Evolutionary conservation across 352 stramenopile genomes (phyloP), one percentile per base, ranked within the genome.

Genomic region (Peronosclerospora sorghi): DNA sequence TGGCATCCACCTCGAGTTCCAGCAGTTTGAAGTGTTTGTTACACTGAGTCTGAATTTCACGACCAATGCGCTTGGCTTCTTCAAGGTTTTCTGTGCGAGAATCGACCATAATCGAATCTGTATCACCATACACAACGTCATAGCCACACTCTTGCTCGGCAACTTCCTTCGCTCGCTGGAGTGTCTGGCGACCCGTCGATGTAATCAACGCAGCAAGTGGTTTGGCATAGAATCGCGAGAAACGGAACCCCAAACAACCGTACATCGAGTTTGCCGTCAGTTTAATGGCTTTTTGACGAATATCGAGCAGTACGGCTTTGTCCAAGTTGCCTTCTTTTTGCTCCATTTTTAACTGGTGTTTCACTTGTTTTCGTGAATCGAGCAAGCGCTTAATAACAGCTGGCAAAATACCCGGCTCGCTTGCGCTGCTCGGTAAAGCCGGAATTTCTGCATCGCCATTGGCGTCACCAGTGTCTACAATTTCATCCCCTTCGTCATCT

Each of bases 181-280:
- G 70, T 23, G 96, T 99, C 62, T 99, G 94, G 23, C 97, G 85
- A 35, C 97, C 97, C 55, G 97, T 97, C 19, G 93, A 93, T 39
- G 97, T 99, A 48, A 99, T 96, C n/a, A 99, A 69, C 10, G 96
- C 95, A 35, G 97, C 97, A 53, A 99, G 98, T 12, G 95, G 94
- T 56, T 98, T 96, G 14, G 96, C 96, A 58, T 97, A 98, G 60
- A 99, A 99, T 2, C 96, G 86, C 30, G 93, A 98, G 59, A 96
- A 90, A 9, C 88, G 94, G 64, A 99, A 99, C 41, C 96, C 97
- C 15, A 99, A 79, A 66, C 97, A 99, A 45, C 97, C 97, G 57
- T 99, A 99, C 97, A 99, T 99, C 4, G 94, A 98, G 82, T 99
- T 99, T 45, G 97, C 97, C 13, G 95, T 99, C 29, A 99, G 69